Conservation (phyloP, 495 filamentous ascomycete species). For the Astrocystis sublimbata region DNA sequence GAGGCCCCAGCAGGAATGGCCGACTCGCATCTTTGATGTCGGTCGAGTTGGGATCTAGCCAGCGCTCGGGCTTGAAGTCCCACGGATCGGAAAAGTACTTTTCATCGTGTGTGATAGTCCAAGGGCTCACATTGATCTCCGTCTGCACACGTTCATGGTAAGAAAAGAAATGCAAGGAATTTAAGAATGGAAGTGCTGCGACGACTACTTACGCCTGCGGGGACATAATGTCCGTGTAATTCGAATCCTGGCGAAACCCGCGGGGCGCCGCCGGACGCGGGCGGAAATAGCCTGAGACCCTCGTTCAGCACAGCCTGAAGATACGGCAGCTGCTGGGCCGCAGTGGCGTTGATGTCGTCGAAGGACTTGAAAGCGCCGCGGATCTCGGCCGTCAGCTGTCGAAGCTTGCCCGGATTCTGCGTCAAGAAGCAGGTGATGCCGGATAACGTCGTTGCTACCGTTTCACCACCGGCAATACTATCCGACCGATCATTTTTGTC, state of each 20-base stretch:
- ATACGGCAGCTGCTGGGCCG: slow-evolving; percentile 29
- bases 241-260: slow-evolving; percentile 21
- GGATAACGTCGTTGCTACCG: slow-evolving; percentile 24
- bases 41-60: slow-evolving; percentile 22
- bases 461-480: slow-evolving; percentile 36
- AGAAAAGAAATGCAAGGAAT: no score
- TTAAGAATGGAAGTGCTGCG: no score
- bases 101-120: slow-evolving; percentile 28
- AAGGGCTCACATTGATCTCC: slow-evolving; percentile 35
- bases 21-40: slow-evolving; percentile 38
- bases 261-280: slow-evolving; percentile 24
- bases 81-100: slow-evolving; percentile 27
- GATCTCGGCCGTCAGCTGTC: slow-evolving; percentile 18
- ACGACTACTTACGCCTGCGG: no score
- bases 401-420: slow-evolving; percentile 6
- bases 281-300: slow-evolving; percentile 32
- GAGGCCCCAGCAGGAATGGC: slow-evolving; percentile 22
- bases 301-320: slow-evolving; percentile 42
- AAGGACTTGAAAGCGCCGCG: slow-evolving; percentile 11
- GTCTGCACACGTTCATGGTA: no score
- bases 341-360: slow-evolving; percentile 18
- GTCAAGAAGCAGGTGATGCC: slow-evolving; percentile 23
- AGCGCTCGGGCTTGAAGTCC: slow-evolving; percentile 29
- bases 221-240: slow-evolving; percentile 27
- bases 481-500: no score